Base-by-base conservation (phyloP, 225 moss, liverwort and hornwort species). In the Climacium dendroides region DNA sequence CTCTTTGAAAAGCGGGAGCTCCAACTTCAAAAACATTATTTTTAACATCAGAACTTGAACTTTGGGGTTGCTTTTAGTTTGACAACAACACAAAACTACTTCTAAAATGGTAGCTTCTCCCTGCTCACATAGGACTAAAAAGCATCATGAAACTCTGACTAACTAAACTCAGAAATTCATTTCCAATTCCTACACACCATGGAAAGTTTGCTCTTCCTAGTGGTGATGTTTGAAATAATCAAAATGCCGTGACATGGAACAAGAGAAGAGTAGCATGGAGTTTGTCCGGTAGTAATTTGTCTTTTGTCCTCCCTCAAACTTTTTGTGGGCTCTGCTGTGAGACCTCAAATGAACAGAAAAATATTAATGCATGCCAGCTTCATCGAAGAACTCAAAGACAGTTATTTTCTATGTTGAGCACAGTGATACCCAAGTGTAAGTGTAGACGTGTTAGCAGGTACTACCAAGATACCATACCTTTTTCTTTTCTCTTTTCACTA, bases 1-100 rank as follows among this genome's bases (percentile, higher is more conserved):
- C 10, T 14, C 6, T 0, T 45, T n/a, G 1, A 47, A 73, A 47
- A 47, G 10, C 2, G 2, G 0, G 6, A 18, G 18, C 4, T 45
- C 0, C 2, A 0, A 74, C 7, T 47, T 19, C 10, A 0, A 9
- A 30, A 47, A 29, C 0, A 47, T 6, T 30, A 30, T 29, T 47
- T 73, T 6, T 30, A 30, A 29, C 1, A 45, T 2, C n/a, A 2
- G 0, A 1, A 47, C 1, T 47, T 73, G 9, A 47, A 72, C 10
- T 29, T 23, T 18, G 10, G 1, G 1, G 5, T 15, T 45, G 10
- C 10, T 45, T 45, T 41, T 22, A 17, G 9, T 47, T 73, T 29
- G 11, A 10, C 5, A 70, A 41, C 25, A 26, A 69, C 4, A 7
- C 26, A 43, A 71, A 15, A 5, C 43, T 43, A 71, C 43, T 43